These are phyloP conservation scores for Cystobasidium sp. DNA, from an alignment of 1,284 basidiomycete species.

Conservation along the genomic window DNA sequence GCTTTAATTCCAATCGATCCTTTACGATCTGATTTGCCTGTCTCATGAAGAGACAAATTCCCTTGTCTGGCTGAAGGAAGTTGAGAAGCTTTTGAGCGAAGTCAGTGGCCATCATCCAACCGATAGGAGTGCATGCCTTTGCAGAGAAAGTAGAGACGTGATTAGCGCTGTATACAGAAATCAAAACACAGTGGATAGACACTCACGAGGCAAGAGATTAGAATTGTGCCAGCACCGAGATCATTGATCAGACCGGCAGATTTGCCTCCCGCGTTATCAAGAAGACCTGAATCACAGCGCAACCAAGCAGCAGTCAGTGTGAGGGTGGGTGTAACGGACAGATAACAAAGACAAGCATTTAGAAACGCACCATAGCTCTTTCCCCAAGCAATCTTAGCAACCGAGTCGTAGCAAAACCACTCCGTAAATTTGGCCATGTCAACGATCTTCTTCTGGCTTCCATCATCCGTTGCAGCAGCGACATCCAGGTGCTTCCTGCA, in stretches of 20 bases:
- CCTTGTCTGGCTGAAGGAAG: conserved; percentile 3
- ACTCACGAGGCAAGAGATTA: conserved; percentile 15
- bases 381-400: conserved; percentile 49
- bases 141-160: not conserved
- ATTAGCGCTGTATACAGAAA: not conserved
- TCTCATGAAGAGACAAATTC: conserved; percentile 17
- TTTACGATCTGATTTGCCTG: conserved; percentile 7
- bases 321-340: not conserved
- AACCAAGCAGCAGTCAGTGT: not conserved
- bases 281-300: not conserved
- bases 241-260: conserved; percentile 4
- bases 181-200: not conserved
- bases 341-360: not conserved
- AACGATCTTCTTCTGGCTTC: conserved; percentile 41
- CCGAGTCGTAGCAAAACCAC: conserved; percentile 53
- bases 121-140: conserved; percentile 15
- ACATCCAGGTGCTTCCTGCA: conserved; percentile 46
- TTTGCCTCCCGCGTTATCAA: conserved; percentile 13
- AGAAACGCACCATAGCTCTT: conserved; percentile 29
- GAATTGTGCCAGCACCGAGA: conserved; percentile 22
- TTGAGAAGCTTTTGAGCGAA: conserved; percentile 8
- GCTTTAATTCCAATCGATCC: conserved; percentile 15
- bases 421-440: conserved; percentile 50
- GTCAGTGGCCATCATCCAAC: conserved; percentile 24
- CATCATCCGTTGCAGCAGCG: conserved; percentile 1